phyloP scores from a whole-genome alignment of 2,329 filamentous ascomycete genomes.

The Phialocephala sp. region DNA sequence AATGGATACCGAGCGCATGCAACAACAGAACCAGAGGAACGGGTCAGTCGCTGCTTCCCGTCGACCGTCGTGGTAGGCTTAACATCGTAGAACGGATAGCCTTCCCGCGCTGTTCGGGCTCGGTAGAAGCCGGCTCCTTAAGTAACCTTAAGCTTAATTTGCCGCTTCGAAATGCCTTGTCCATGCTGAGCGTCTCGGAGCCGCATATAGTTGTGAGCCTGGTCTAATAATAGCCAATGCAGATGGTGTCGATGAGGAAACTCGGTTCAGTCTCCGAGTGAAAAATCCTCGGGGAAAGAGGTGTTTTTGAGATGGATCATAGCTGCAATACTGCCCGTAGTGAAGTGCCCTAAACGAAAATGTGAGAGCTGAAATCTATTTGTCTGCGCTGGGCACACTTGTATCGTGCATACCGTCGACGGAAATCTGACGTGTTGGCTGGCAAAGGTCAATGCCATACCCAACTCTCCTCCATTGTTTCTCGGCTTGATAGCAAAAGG shows the following conservation, averaged over 20 bases:
- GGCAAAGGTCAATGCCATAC: too few species aligned
- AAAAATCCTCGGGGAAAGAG: not conserved
- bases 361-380: too few species aligned
- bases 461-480: too few species aligned
- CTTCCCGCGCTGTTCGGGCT: not conserved
- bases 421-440: too few species aligned
- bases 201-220: not conserved
- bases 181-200: slow-evolving; percentile 1
- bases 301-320: not conserved
- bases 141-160: slow-evolving; percentile 6
- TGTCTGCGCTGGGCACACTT: too few species aligned
- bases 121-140: slow-evolving; percentile 4
- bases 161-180: slow-evolving; percentile 3
- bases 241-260: not conserved
- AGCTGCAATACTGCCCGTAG: too few species aligned
- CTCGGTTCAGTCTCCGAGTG: not conserved
- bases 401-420: too few species aligned
- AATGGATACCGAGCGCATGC: not conserved
- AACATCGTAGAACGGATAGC: not conserved
- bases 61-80: not conserved
- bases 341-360: too few species aligned
- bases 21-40: not conserved
- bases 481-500: too few species aligned
- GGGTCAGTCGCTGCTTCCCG: not conserved
- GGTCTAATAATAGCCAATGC: not conserved